Evolutionary conservation across 1,284 basidiomycete genomes (phyloP), one percentile per base, ranked within the genome.

Genomic region (Apiotrichum domesticum): DNA sequence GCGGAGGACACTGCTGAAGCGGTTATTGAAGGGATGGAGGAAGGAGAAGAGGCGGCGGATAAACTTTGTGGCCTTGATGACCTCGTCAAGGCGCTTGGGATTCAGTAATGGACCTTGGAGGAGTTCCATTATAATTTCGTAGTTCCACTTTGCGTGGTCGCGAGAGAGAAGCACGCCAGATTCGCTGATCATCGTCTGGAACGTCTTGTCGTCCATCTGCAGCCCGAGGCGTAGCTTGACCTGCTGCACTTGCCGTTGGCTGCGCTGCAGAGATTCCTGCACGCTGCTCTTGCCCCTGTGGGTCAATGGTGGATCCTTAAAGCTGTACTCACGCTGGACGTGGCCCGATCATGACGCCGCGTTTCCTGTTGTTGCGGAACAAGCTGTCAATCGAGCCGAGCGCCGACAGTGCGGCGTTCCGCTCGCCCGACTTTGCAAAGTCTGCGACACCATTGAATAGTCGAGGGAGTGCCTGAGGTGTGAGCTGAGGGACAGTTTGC

Each of bases 81-180:
- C 91, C 75, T 99, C 96, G 67, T 99, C 96, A 69, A 98, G 82
- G n/a, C 96, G 81, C 68, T 90, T 90, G 0, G 91, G 85, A 67
- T 94, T 95, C 48, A 93, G 80, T 50, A 98, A 77, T 0, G 94
- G 91, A 0, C 96, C 95, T 65, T 98, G 92, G 21, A 98, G 83
- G 13, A 98, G 80, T 49, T 96, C 93, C 66, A 88, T 84, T 54
- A 98, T 79, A 21, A 85, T 83, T 3, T 96, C 92, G 68, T 88
- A 88, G 66, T 89, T 91, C 96, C 96, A 99, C 67, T 89, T 93
- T 3, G 83, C 84, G 66, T 91, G 85, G 65, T 98, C 95, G 69
- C 91, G 92, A 8, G 43, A 32, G 10, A 21, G 39, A 0, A 45
- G 14, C 57, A 88, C 88, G 76, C 91, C 88, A 2, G 90, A 89